Base-by-base conservation (phyloP, 2,329 filamentous ascomycete genomes). In the Fusarium mexicanum region DNA sequence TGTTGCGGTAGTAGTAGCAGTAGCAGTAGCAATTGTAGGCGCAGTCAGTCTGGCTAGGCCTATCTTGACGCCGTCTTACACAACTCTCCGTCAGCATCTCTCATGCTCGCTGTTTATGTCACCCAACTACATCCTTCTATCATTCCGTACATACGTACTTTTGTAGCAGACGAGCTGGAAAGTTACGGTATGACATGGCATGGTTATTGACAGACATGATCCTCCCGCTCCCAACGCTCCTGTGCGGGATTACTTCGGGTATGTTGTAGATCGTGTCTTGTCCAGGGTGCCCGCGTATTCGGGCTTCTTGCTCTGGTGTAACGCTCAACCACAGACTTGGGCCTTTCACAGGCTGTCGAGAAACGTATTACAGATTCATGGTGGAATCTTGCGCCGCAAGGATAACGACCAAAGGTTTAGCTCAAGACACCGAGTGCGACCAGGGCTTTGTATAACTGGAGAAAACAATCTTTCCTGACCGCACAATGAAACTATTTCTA, bases 1-100 rank as follows among this genome's bases (percentile, higher is more conserved):
- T 47, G 70, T 67, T 57, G 66, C 35, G 48, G 66, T 73, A 61
- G 60, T 47, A 73, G 68, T 71, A 66, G 62, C 40, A 71, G 60
- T 71, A 61, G 61, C 33, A 71, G 70, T 70, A 61, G 64, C 64
- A 66, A 59, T 70, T 31, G 41, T 29, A 61, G 51, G 55, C 67
- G 65, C 70, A 70, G 64, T 60, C 51, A 43, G 18, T 40, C 51
- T 22, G 24, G 41, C 69, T 61, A 69, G 57, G 24, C 60, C 53
- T 44, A 55, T 59, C 61, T 64, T 61, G 47, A 64, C 38, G 59
- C 64, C 35, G 54, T 57, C 64, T 71, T 62, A 71, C 68, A 40
- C 66, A 33, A n/a, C 37, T 44, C 33, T 24, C 44, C 38, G 66
- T 67, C 55, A 67, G 67, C n/a, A 58, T 54, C 59, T 40, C 44